Percentiles rank a stretch among this genome's conserved stretches.
These are phyloP conservation scores for Calocybe gangraenosa DNA, from an alignment of 768 basidiomycete genomes.

Conservation along the genomic window DNA sequence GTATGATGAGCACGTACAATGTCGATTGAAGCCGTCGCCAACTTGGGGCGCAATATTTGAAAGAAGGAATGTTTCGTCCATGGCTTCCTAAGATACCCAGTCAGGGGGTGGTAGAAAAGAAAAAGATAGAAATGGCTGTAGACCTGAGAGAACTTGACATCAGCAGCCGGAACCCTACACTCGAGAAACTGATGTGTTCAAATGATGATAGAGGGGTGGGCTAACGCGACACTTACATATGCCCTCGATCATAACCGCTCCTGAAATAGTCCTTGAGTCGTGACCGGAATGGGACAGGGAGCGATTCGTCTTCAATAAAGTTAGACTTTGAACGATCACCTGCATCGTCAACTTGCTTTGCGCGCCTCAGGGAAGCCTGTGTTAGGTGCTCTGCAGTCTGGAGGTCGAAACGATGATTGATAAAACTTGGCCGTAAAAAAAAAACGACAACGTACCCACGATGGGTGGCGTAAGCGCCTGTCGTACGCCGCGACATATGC, in stretches of 20 bases:
- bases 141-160: constrained; percentile 87
- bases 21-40: constrained; percentile 94
- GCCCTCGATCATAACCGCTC: constrained; percentile 94
- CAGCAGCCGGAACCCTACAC: constrained; percentile 89
- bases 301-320: constrained; percentile 78
- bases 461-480: constrained; percentile 82
- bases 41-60: constrained; percentile 99
- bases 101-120: not conserved
- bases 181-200: constrained; percentile 2
- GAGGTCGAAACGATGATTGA: not conserved
- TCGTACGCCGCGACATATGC: constrained; percentile 93
- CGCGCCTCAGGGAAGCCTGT: constrained; percentile 57
- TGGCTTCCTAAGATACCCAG: constrained; percentile 86
- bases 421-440: too few relatives aligned
- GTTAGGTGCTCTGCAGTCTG: constrained; percentile 97
- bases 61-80: constrained; percentile 94
- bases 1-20: constrained; percentile 63
- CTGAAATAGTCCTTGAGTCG: constrained; percentile 85
- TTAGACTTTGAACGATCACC: constrained; percentile 73
- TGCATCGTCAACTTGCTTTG: constrained; percentile 24
- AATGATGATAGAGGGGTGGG: not conserved
- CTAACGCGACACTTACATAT: constrained; percentile 65
- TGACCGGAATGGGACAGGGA: constrained; percentile 79
- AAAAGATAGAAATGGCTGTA: constrained; percentile 6
- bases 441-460: constrained; percentile 64